phyloP scores from a whole-genome alignment of 202 grass and related monocot genomes.

The Miscanthus sacchariflorus region DNA sequence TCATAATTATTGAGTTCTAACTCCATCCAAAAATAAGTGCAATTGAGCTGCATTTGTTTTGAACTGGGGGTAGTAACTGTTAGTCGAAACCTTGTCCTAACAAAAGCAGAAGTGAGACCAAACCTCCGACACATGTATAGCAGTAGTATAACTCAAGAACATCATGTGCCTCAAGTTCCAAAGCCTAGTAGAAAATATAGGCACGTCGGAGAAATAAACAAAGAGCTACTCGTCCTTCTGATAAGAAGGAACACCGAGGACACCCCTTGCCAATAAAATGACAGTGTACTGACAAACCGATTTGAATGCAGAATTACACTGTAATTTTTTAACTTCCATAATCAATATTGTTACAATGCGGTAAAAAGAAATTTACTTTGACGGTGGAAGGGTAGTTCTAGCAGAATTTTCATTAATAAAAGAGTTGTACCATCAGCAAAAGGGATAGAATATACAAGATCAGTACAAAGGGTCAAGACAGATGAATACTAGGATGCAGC shows the following conservation, averaged over 20 bases:
- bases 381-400: not conserved
- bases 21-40: no score
- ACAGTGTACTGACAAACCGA: not conserved
- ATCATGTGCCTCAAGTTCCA: constrained; percentile 46
- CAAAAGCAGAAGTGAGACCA: not conserved
- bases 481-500: not conserved
- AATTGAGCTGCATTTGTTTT: no score
- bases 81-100: no score
- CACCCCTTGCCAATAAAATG: not conserved
- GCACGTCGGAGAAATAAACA: constrained; percentile 11
- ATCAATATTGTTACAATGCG: not conserved
- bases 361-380: not conserved
- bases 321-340: not conserved
- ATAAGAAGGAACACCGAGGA: not conserved
- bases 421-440: not conserved
- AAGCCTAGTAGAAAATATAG: constrained; percentile 30
- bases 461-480: not conserved
- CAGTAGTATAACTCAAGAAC: not conserved
- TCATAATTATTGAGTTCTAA: no score
- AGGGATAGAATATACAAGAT: no score
- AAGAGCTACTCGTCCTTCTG: not conserved
- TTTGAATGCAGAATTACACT: not conserved
- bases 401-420: not conserved
- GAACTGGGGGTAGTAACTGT: no score
- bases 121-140: not conserved